Percentiles rank a stretch among this genome's conserved stretches.
Conservation (phyloP, 1,139 yeast species). For the Scheffersomyces insectosa region DNA sequence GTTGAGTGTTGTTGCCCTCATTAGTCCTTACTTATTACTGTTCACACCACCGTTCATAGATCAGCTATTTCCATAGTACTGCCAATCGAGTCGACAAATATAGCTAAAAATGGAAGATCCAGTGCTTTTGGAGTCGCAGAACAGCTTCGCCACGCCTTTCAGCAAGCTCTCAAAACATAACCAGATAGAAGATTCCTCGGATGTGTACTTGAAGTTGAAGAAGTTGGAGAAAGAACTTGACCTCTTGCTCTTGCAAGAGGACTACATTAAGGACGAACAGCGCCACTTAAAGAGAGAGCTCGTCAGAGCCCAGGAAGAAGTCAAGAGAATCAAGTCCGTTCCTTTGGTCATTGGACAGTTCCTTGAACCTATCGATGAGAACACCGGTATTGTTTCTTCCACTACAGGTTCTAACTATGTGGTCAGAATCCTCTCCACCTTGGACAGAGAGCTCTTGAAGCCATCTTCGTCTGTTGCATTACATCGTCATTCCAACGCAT, state of each 20-base stretch:
- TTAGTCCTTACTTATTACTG: no score
- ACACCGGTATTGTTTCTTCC: slow-evolving; percentile 93
- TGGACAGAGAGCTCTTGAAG: slow-evolving; percentile 91
- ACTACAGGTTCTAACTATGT: slow-evolving; percentile 98
- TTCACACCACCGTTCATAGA: no score
- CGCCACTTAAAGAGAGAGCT: slow-evolving; percentile 93
- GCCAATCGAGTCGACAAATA: no score
- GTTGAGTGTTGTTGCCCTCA: no score
- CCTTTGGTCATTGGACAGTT: slow-evolving; percentile 98
- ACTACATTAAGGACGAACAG: slow-evolving; percentile 95
- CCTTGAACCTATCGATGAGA: slow-evolving; percentile 94
- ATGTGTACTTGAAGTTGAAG: slow-evolving; percentile 81
- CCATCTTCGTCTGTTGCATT: slow-evolving; percentile 95
- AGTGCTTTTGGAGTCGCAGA: slow-evolving; percentile 20
- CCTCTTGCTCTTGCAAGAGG: slow-evolving; percentile 83
- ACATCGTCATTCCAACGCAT: slow-evolving; percentile 96
- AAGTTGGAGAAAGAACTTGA: slow-evolving; percentile 88
- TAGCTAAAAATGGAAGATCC: slow-evolving; percentile 21
- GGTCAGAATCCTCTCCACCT: slow-evolving; percentile 88
- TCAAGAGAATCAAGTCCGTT: slow-evolving; percentile 93
- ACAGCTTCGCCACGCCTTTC: slow-evolving; percentile 10
- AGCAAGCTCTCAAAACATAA: slow-evolving; percentile 12
- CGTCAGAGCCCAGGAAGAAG: slow-evolving; percentile 97
- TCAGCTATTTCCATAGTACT: no score
- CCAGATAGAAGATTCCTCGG: slow-evolving; percentile 45